Evolutionary conservation across 2,329 filamentous ascomycete species (phyloP).

Genomic region (Calonectria crousiana): DNA sequence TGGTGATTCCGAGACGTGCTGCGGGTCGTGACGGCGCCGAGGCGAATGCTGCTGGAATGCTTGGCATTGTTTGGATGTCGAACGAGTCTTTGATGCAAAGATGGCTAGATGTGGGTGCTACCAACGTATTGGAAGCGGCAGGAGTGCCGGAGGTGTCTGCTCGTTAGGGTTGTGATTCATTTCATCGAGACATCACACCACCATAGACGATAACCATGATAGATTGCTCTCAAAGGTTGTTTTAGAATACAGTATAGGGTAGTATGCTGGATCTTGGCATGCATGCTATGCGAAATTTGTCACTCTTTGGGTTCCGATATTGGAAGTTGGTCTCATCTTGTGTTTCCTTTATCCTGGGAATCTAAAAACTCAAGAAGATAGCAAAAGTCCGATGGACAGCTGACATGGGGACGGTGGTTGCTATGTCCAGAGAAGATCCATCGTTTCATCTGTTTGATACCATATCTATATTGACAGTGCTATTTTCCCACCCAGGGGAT

Average conservation of each 20-base stretch:
- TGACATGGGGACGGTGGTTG: not conserved
- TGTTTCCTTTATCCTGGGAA: not conserved
- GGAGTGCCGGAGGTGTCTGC: constrained; percentile 15
- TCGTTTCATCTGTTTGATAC: not conserved
- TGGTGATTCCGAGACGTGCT: constrained; percentile 59
- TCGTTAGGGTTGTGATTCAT: not conserved
- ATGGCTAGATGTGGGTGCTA: constrained; percentile 25
- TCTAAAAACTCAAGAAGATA: not conserved
- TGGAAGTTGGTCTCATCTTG: not conserved
- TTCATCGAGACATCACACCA: not conserved
- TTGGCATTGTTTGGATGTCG: constrained; percentile 53
- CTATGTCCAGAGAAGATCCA: not conserved
- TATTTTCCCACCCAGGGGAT: not conserved
- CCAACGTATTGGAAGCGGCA: constrained; percentile 17
- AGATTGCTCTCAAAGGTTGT: not conserved
- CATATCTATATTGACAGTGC: not conserved
- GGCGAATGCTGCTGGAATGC: constrained; percentile 61
- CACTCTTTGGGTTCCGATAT: not conserved
- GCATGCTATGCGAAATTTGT: not conserved
- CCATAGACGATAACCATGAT: not conserved
- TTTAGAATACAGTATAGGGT: not conserved
- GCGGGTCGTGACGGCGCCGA: constrained; percentile 50
- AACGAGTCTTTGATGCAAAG: constrained; percentile 4
- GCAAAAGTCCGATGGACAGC: not conserved
- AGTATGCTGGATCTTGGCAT: not conserved